Conservation (phyloP, 2,329 filamentous ascomycete genomes). For the Chaetothyriales sp. region DNA sequence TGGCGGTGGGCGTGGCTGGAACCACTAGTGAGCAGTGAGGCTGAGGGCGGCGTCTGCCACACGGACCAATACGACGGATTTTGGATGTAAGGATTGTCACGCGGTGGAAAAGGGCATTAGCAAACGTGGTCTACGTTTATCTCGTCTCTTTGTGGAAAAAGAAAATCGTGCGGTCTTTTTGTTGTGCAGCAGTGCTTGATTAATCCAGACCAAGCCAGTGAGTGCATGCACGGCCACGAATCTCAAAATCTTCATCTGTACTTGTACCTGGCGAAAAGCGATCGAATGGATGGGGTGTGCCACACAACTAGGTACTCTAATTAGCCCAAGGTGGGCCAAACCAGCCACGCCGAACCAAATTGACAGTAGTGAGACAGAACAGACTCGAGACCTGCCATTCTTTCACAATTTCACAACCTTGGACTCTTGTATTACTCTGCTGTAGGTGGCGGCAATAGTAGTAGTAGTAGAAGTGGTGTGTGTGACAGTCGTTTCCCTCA, state of each 20-base stretch:
- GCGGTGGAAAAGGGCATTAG: background rate
- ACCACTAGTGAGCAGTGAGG: background rate
- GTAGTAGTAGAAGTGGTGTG: too few species aligned
- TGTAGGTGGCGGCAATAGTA: too few species aligned
- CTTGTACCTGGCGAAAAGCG: constrained; percentile 1
- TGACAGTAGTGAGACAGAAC: background rate
- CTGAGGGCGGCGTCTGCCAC: background rate
- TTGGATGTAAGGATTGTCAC: background rate
- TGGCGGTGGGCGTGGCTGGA: constrained; percentile 13
- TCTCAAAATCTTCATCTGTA: background rate
- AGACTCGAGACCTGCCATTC: background rate
- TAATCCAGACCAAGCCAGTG: background rate
- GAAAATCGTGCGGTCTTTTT: background rate
- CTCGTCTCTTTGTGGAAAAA: background rate
- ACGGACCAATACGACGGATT: background rate
- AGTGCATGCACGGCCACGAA: background rate
- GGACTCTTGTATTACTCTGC: too few species aligned
- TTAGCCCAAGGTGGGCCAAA: background rate
- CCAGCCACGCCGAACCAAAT: background rate
- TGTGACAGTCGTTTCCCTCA: too few species aligned
- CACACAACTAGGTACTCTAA: background rate
- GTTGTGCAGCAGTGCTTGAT: background rate
- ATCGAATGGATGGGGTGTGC: background rate
- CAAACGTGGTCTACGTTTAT: background rate
- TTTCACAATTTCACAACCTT: too few species aligned